phyloP scores from a whole-genome alignment of 495 filamentous ascomycete species.

The Xylaria intraflava region DNA sequence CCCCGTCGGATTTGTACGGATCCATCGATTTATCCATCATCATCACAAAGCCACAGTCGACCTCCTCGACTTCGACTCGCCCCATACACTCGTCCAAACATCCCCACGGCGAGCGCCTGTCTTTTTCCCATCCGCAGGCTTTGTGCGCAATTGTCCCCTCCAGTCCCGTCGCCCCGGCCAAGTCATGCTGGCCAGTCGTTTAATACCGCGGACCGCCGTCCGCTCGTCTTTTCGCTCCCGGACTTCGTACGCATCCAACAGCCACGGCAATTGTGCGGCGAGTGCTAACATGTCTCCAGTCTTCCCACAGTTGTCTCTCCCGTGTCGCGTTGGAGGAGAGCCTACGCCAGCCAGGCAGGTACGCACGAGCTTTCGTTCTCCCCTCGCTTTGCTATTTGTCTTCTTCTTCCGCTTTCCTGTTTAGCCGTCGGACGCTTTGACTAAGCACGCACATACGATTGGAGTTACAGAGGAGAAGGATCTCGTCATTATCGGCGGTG shows the following conservation, averaged over 20 bases:
- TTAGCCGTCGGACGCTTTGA: conserved; percentile 5
- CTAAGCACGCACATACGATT: background rate
- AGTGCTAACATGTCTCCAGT: conserved; percentile 35
- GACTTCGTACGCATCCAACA: conserved; percentile 37
- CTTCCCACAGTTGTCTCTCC: conserved; percentile 54
- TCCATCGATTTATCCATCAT: background rate
- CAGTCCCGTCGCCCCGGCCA: conserved; percentile 23
- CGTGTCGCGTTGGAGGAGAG: conserved; percentile 55
- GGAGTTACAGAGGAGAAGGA: conserved; percentile 69
- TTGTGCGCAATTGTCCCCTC: conserved; percentile 15
- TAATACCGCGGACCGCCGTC: conserved; percentile 60
- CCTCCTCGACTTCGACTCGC: conserved; percentile 2
- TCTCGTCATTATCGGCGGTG: conserved; percentile 91
- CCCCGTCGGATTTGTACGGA: background rate
- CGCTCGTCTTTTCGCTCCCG: conserved; percentile 56
- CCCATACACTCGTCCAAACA: background rate
- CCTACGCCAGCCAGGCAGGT: conserved; percentile 81
- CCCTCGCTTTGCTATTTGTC: background rate
- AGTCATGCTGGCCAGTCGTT: conserved; percentile 64
- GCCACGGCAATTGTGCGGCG: background rate
- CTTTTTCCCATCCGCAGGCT: conserved; percentile 13
- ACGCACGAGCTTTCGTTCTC: conserved; percentile 24
- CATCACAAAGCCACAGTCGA: background rate
- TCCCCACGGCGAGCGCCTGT: background rate
- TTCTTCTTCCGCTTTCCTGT: no score